These are phyloP conservation scores for Podospora didyma DNA, from an alignment of 495 filamentous ascomycete species.

Conservation along the genomic window DNA sequence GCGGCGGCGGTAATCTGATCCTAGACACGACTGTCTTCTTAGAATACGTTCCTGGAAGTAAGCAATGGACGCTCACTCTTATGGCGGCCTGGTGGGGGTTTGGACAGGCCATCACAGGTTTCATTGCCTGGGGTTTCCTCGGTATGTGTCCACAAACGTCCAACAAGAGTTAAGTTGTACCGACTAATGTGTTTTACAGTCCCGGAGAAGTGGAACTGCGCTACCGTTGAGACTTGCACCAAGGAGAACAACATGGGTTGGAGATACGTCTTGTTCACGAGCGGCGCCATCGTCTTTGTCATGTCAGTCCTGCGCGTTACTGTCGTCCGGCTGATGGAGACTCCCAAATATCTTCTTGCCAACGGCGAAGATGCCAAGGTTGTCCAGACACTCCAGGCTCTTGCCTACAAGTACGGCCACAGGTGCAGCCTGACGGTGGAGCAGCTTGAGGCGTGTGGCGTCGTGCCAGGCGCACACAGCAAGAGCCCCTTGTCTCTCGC, in stretches of 20 bases:
- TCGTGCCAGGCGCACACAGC: slow-evolving; percentile 34
- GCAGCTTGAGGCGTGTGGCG: slow-evolving; percentile 51
- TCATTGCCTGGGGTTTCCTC: slow-evolving; percentile 75
- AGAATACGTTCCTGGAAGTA: slow-evolving; percentile 70
- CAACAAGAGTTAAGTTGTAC: background rate
- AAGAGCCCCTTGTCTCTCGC: slow-evolving; percentile 41
- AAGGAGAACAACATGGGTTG: slow-evolving; percentile 72
- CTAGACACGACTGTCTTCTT: slow-evolving; percentile 73
- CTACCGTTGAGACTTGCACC: slow-evolving; percentile 51
- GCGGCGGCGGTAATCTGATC: slow-evolving; percentile 69
- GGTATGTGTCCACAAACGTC: slow-evolving; percentile 36
- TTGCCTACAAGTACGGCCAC: slow-evolving; percentile 61
- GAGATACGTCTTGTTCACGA: slow-evolving; percentile 69
- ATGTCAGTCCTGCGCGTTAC: slow-evolving; percentile 64
- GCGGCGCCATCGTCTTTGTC: slow-evolving; percentile 61
- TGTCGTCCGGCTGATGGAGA: slow-evolving; percentile 63
- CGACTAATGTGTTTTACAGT: slow-evolving; percentile 18
- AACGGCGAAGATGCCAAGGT: slow-evolving; percentile 60
- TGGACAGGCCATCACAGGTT: slow-evolving; percentile 63
- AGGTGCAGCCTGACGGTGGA: slow-evolving; percentile 61
- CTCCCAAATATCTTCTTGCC: slow-evolving; percentile 67
- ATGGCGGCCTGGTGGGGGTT: slow-evolving; percentile 78
- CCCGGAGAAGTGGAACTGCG: slow-evolving; percentile 51
- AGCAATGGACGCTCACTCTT: slow-evolving; percentile 73
- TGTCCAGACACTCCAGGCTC: slow-evolving; percentile 54